Base-by-base conservation (phyloP, 805 yeast genomes). In the Pichia manshurica region DNA sequence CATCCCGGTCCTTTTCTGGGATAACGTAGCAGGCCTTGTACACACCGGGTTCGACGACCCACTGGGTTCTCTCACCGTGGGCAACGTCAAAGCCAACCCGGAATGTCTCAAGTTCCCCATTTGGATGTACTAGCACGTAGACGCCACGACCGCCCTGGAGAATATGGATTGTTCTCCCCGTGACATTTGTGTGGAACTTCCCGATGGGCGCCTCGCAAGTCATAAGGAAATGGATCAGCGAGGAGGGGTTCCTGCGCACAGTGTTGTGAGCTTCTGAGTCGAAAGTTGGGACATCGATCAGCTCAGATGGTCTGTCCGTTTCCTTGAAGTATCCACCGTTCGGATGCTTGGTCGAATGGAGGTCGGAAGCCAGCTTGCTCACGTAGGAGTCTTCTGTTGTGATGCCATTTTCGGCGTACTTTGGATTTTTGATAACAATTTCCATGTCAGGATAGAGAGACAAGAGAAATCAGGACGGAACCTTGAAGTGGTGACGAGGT, bases 31-130 rank as follows among this genome's bases (percentile, higher is more conserved):
- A 73, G 4, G 82, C 81, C 56, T 78, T 78, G 64, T 73, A 78
- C 17, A 73, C 76, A 12, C 75, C 81, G 1, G 81, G 79, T 10
- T 79, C 81, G n/a, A 78, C 82, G 5, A 78, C 81, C 82, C 82
- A 78, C 58, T 78, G 84, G 38, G 74, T 65, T 4, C 72, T 65
- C 56, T 77, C 81, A 6, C 80, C 80, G 12, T 61, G 61, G 0
- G 61, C 59, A 32, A 67, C 61, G 51, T 76, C 69, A 51, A 76
- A 75, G 0, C 83, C 84, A 23, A 77, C 82, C 20, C 66, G 67
- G 56, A 78, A 78, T 1, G 76, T 64, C 48, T 74, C 73, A 17
- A 78, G 59, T 3, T 49, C 49, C 1, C 82, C 81, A 51, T 74
- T 67, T 4, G 81, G 81, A 44, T 76, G 70, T 4, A 78, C 61